Base-by-base conservation (phyloP, 352 stramenopile genomes). In the Phytophthora sp. region DNA sequence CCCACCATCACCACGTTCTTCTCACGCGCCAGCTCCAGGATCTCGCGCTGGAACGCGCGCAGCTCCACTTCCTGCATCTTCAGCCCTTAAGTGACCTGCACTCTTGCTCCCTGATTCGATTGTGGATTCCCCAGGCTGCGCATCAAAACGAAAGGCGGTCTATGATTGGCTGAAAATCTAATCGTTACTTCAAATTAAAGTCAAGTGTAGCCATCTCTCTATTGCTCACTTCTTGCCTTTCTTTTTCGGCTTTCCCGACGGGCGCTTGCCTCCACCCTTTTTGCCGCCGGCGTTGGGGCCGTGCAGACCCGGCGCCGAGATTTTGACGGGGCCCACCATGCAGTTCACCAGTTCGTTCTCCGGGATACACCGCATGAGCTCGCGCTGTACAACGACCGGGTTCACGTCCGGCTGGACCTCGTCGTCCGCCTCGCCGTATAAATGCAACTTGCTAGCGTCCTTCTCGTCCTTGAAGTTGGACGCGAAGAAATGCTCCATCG, bases 291-390 rank as follows among this genome's bases (percentile, higher is more conserved):
- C 64, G 15, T 63, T 66, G 12, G 68, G 29, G 5, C 71, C 77
- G 30, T 85, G 57, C 13, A 91, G 56, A 21, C 90, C 91, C 1
- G 90, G 85, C 2, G 84, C 88, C 2, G 83, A 89, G 54, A 98
- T 78, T 61, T 97, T 96, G 23, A 97, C 88, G 9, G 94, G 89
- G 0, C 93, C 93, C 13, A 98, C 83, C 76, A 98, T 97, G 47
- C 88, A 94, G 49, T 82, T 88, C 27, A 98, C 78, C 21, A 97
- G 56, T 36, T 98, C 91, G 39, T 90, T 94, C 63, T 98, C 93
- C 0, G 76, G 71, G 35, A 98, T 88, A 57, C 70, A 90, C 38
- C 94, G 94, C 72, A 98, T 93, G 21, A 97, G 83, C 68, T 96
- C 88, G 31, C 88, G 89, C 74, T 97, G 88, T 53, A 87, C 76